Base-by-base conservation (phyloP, 495 filamentous ascomycete species). In the Talaromyces proteolyticus region DNA sequence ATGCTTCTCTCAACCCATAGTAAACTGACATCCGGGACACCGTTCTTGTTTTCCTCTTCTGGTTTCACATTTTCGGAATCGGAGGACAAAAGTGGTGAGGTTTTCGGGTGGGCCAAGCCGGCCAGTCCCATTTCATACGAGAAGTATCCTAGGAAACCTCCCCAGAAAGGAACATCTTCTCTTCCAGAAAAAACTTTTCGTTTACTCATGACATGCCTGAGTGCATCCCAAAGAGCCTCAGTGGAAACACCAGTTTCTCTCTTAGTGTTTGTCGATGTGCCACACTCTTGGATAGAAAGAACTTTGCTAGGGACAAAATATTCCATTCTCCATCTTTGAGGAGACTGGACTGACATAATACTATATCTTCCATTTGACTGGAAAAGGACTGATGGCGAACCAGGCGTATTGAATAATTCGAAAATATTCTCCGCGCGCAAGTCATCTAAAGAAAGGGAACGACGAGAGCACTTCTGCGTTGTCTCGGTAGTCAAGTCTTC, bases 91-190 rank as follows among this genome's bases (percentile, higher is more conserved):
- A 40, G 4, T 25, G 42, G 44, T 1, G 53, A 34, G 3, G 41
- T 50, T 52, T 56, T 64, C 34, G 55, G 60, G 47, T 68, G 69
- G 47, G 67, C 55, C 44, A 75, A 65, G 42, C 70, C 66, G 7
- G 70, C 63, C 0, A 96, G 71, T 0, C 91, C 89, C 43, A 90
- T 76, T 60, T 98, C 92, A 53, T 96, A 96, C 1, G 88, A 89
- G 41, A 91, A 85, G 58, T 86, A 95, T 0, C 93, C 93, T 64
- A 96, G 79, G 43, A 96, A 83, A 0, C 92, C 92, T 39, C 91
- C 92, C 70, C 89, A 84, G 58, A 98, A 98, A 2, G 74, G 91
- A 37, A 68, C 65, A 26, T 64, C 60, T 0, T 54, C 53, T 37
- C 66, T 59, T 2, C 70, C 77, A 19, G 69, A 61, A 4, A 52